Evolutionary conservation across 371 early-diverging fungal genomes (phyloP).

Genomic region (Sporodiniella umbellata): DNA sequence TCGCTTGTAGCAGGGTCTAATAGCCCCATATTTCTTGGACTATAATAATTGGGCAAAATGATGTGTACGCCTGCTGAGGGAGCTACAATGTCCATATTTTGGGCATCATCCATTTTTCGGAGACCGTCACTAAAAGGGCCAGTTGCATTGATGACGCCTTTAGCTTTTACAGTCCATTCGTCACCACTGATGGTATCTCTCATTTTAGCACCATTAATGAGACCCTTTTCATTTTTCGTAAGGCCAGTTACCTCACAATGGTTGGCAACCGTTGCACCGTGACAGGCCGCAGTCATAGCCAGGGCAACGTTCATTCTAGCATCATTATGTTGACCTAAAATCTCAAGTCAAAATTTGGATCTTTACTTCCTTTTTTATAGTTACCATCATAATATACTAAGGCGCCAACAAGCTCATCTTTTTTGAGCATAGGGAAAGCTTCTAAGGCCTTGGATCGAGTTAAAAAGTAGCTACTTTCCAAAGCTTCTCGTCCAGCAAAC

Average conservation of each 20-base stretch:
- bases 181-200: constrained; percentile 90
- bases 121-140: constrained; percentile 81
- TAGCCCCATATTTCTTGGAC: constrained; percentile 95
- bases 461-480: constrained; percentile 88
- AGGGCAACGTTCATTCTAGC: constrained; percentile 97
- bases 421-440: constrained; percentile 94
- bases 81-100: constrained; percentile 81
- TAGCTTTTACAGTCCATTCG: constrained; percentile 84
- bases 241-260: constrained; percentile 90
- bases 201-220: constrained; percentile 79
- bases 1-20: constrained; percentile 97
- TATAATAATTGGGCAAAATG: constrained; percentile 92
- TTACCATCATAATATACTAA: constrained; percentile 97
- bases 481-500: constrained; percentile 88
- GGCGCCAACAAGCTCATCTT: constrained; percentile 89
- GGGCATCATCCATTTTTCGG: constrained; percentile 83
- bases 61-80: constrained; percentile 98
- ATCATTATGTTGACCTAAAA: constrained; percentile 93
- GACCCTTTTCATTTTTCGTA: constrained; percentile 67
- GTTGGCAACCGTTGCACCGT: constrained; percentile 96
- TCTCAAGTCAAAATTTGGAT: neutral
- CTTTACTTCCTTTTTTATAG: neutral
- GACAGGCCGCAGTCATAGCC: constrained; percentile 89
- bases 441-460: constrained; percentile 84
- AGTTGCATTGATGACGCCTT: constrained; percentile 87